These are phyloP conservation scores for Penicillium lividum DNA, from an alignment of 495 filamentous ascomycete genomes.

Conservation along the genomic window DNA sequence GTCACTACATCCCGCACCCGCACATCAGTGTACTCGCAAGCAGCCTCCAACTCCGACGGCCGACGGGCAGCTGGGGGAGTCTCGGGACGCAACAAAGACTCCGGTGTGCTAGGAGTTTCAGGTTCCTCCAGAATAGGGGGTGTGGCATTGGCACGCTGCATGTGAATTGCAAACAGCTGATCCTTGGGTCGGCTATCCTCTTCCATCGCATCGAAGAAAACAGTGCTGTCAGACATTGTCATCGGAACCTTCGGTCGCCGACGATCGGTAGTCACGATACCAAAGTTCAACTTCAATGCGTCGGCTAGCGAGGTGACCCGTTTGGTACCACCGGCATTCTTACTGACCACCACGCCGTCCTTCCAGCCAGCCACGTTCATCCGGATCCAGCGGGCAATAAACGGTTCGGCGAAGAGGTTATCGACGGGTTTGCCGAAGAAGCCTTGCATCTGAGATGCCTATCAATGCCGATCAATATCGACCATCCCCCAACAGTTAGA, in stretches of 20 bases:
- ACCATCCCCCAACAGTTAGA: background rate
- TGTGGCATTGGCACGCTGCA: constrained; percentile 24
- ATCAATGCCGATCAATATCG: constrained; percentile 23
- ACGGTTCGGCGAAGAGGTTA: constrained; percentile 93
- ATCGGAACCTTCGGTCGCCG: constrained; percentile 57
- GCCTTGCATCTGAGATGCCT: constrained; percentile 95
- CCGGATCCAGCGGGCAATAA: constrained; percentile 94
- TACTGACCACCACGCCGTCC: constrained; percentile 93
- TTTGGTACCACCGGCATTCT: constrained; percentile 97
- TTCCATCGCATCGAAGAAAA: constrained; percentile 51
- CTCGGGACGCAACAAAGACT: constrained; percentile 33
- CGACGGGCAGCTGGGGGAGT: constrained; percentile 40
- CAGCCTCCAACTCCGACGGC: constrained; percentile 49
- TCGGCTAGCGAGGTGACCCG: constrained; percentile 95
- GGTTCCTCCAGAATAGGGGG: constrained; percentile 21
- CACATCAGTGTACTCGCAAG: constrained; percentile 77
- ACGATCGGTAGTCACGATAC: constrained; percentile 92
- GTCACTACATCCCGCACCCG: constrained; percentile 88
- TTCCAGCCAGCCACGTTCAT: constrained; percentile 84
- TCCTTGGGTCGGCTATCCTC: constrained; percentile 33
- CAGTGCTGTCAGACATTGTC: constrained; percentile 67
- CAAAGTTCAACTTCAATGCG: constrained; percentile 94
- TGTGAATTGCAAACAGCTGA: constrained; percentile 34
- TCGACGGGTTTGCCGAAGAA: constrained; percentile 99
- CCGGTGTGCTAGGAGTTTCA: constrained; percentile 12